A percentile compares a stretch with the other conserved stretches of the same genome.
Conservation (phyloP, 306 rosid genomes). For the Cotoneaster glaucophyllus region DNA sequence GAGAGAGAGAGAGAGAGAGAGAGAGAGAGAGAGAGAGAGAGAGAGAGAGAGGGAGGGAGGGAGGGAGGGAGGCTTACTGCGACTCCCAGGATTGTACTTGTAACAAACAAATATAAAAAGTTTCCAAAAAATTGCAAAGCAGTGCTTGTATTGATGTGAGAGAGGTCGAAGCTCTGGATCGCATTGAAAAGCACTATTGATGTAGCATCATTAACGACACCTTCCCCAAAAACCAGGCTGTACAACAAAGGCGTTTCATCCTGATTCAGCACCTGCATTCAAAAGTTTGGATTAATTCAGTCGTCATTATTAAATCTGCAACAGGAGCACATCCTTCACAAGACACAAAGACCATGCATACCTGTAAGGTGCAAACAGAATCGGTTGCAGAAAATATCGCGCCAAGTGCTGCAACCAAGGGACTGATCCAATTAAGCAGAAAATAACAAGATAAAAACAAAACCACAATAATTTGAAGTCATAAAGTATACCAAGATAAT, state of each 20-base stretch:
- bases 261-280: conserved; percentile 81
- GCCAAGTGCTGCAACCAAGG: conserved; percentile 72
- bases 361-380: conserved; percentile 96
- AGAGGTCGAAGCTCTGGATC: conserved; percentile 85
- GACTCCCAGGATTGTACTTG: conserved; percentile 74
- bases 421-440: conserved; percentile 3
- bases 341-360: conserved; percentile 13
- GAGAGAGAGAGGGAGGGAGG: background rate
- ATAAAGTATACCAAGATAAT: conserved; percentile 62
- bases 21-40: background rate
- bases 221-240: conserved; percentile 94
- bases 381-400: conserved; percentile 94
- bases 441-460: conserved; percentile 1
- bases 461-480: background rate
- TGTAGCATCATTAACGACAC: conserved; percentile 97
- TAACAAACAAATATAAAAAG: conserved; percentile 54
- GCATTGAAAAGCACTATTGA: conserved; percentile 93
- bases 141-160: conserved; percentile 61
- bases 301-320: background rate
- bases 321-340: background rate
- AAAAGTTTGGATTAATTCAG: background rate
- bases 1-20: background rate
- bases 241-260: conserved; percentile 75
- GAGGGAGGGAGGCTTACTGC: conserved; percentile 46
- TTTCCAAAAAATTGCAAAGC: conserved; percentile 58